Evolutionary conservation across 2,329 filamentous ascomycete genomes (phyloP).

Genomic region (Bipolaris cookei): DNA sequence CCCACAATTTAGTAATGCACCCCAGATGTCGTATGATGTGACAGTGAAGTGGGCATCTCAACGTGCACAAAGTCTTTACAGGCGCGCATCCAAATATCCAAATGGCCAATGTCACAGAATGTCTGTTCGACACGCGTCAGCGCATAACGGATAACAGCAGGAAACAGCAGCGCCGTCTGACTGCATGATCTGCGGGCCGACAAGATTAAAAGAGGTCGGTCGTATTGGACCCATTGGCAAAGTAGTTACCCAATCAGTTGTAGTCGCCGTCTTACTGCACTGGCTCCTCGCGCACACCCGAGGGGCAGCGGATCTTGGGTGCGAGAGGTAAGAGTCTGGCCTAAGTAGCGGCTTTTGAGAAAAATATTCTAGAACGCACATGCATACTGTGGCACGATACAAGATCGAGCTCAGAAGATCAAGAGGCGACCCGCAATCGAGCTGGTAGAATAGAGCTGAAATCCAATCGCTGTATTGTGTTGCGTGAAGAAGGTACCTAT

Average conservation of each 20-base stretch:
- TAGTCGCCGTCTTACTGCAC: background rate
- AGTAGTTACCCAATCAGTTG: background rate
- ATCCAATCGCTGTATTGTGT: too few relatives aligned
- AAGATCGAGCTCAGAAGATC: too few relatives aligned
- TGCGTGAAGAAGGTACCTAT: too few relatives aligned
- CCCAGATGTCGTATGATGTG: background rate
- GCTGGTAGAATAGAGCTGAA: too few relatives aligned
- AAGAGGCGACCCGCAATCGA: too few relatives aligned
- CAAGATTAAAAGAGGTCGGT: background rate
- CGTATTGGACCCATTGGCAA: background rate
- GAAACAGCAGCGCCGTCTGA: background rate
- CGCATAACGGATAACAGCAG: background rate
- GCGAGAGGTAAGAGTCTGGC: too few relatives aligned
- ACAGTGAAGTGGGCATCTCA: background rate
- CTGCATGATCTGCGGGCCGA: background rate
- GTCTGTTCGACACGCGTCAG: background rate
- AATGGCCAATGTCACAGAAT: background rate
- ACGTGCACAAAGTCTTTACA: background rate
- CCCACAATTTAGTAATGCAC: too few relatives aligned
- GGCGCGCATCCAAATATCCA: background rate
- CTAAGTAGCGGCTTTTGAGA: too few relatives aligned
- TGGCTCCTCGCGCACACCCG: background rate
- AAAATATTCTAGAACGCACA: too few relatives aligned
- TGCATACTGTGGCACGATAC: too few relatives aligned
- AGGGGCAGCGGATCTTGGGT: background rate